A percentile compares a stretch with the other conserved stretches of the same genome.
Evolutionary conservation across 2,329 filamentous ascomycete species (phyloP).

Genomic region (Trichoderma sp.): DNA sequence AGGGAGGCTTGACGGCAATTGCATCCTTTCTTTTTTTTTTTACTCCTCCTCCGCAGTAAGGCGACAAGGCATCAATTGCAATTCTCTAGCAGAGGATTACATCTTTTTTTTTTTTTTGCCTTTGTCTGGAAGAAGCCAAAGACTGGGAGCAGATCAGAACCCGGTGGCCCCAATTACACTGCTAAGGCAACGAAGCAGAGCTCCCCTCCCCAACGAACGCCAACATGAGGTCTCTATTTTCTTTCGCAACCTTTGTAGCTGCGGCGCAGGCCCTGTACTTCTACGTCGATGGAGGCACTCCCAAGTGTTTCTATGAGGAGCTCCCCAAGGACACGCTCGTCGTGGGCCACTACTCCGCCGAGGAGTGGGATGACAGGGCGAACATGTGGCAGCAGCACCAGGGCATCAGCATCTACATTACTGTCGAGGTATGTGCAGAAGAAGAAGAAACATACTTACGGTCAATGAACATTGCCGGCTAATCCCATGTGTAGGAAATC

Average conservation of each 20-base stretch:
- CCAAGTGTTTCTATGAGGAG: constrained; percentile 98
- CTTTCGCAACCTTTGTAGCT: constrained; percentile 65
- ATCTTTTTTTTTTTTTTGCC: not conserved
- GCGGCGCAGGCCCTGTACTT: constrained; percentile 86
- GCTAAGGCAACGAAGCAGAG: not conserved
- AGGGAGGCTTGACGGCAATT: constrained; percentile 14
- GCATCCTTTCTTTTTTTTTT: not conserved
- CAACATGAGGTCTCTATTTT: constrained; percentile 62
- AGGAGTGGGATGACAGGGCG: constrained; percentile 75
- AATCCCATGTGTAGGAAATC: constrained; percentile 60
- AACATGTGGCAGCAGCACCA: constrained; percentile 71
- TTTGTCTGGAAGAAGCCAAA: not conserved
- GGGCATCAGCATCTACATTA: constrained; percentile 81
- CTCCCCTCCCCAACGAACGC: not conserved
- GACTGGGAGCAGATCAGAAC: not conserved
- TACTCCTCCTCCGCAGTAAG: not conserved
- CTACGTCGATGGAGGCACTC: constrained; percentile 81
- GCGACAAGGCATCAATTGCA: not conserved
- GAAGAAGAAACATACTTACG: not conserved
- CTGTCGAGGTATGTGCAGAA: constrained; percentile 68
- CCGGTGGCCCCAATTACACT: not conserved
- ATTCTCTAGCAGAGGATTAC: not conserved
- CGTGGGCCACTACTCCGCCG: constrained; percentile 85
- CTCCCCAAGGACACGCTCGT: constrained; percentile 96
- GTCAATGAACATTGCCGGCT: not conserved